Evolutionary conservation across 2,329 filamentous ascomycete genomes (phyloP), one percentile per base, ranked within the genome.

Genomic region (Chaetomiaceae sp.): DNA sequence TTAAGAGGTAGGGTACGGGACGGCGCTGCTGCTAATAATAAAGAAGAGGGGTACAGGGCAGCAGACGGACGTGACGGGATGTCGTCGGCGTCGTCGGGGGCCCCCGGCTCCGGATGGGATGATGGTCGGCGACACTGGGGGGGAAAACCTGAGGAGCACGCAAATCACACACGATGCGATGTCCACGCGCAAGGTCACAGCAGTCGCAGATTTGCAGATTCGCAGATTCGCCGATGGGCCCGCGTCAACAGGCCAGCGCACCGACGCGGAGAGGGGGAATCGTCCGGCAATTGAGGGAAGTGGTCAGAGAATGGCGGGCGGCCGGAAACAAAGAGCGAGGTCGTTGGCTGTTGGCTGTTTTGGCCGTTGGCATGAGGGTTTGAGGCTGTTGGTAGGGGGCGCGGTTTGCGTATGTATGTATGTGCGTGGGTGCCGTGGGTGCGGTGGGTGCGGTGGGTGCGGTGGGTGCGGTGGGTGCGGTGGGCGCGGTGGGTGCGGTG

Each of bases 361-460:
- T n/a, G n/a, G 34, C 35, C 31, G 31, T 34, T 47, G 44, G 49
- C 39, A 52, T 49, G 33, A 50, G 43, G n/a, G n/a, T n/a, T n/a
- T n/a, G n/a, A n/a, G n/a, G n/a, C n/a, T n/a, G n/a, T n/a, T n/a
- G n/a, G n/a, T n/a, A n/a, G n/a, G n/a, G n/a, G n/a, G n/a, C n/a
- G n/a, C n/a, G n/a, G n/a, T n/a, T n/a, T n/a, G n/a, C n/a, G n/a
- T n/a, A n/a, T n/a, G n/a, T n/a, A n/a, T n/a, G n/a, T n/a, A n/a
- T n/a, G n/a, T n/a, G n/a, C n/a, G n/a, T n/a, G n/a, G n/a, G n/a
- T n/a, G n/a, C n/a, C n/a, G n/a, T n/a, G n/a, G n/a, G n/a, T n/a
- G n/a, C n/a, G n/a, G n/a, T n/a, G n/a, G n/a, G n/a, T n/a, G n/a
- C n/a, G n/a, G n/a, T n/a, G n/a, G n/a, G n/a, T n/a, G n/a, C n/a